Evolutionary conservation across 805 yeast species (phyloP), one percentile per base, ranked within the genome.

Genomic region (Candida chilensis): DNA sequence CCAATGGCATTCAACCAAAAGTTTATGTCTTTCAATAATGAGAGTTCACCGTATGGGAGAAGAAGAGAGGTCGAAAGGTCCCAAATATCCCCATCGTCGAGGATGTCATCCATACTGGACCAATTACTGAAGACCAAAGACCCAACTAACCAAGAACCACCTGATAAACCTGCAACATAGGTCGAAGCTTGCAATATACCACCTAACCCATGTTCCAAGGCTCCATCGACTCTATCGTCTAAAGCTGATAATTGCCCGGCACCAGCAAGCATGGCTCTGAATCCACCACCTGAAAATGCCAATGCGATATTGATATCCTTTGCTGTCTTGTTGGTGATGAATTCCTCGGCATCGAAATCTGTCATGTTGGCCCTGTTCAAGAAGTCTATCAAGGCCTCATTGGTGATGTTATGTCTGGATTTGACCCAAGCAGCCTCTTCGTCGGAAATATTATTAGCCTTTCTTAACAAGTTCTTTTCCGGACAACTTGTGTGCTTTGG

Each of bases 211-310:
- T 36, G 29, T 5, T 40, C 37, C 25, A 33, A 34, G 17, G 59
- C 47, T 11, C 49, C 51, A 11, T 33, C 27, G 12, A 55, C 57
- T 29, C 67, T 37, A 33, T 46, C 47, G 33, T 63, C 69, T 19
- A 60, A 44, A 0, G 64, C 68, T 10, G 60, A 32, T 27, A 60
- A 36, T 32, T 60, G 60, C 5, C 68, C 69, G 2, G 67, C 67
- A 2, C 67, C 68, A 25, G 31, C 27, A 29, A 62, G 45, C 67
- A 62, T 62, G 27, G 68, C 67, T 33, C 68, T 44, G 37, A 60
- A 62, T 6, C 68, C 68, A 27, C 68, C 67, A 7, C 65, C 65
- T 11, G 52, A 42, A 28, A 44, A 54, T 21, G 51, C 32, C 29
- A 10, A 28, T 22, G 54, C 56, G 10, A 50, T 45, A 19, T 42